Percentiles rank a stretch among this genome's conserved stretches.
These are phyloP conservation scores for Tubosaeta sp. DNA, from an alignment of 768 basidiomycete species.

Conservation along the genomic window DNA sequence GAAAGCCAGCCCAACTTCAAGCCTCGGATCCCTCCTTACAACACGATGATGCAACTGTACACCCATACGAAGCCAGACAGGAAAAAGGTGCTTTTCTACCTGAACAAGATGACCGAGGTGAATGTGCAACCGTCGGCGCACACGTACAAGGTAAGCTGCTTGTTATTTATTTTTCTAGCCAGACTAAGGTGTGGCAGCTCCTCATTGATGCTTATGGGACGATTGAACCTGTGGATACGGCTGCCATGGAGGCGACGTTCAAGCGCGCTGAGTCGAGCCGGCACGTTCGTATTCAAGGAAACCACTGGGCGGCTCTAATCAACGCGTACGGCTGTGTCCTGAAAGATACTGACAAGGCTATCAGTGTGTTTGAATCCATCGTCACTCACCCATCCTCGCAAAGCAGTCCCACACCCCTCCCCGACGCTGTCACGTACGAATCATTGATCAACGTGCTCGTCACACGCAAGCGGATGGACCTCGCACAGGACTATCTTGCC, in stretches of 20 bases:
- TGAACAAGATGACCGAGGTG: slow-evolving; percentile 56
- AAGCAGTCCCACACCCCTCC: slow-evolving; percentile 33
- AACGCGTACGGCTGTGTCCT: slow-evolving; percentile 81
- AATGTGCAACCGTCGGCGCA: slow-evolving; percentile 76
- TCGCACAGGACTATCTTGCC: slow-evolving; percentile 62
- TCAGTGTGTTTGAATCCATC: slow-evolving; percentile 75
- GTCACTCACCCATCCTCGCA: slow-evolving; percentile 44
- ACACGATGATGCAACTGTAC: slow-evolving; percentile 98
- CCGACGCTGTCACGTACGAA: slow-evolving; percentile 87
- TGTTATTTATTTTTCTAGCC: neutral
- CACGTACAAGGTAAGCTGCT: slow-evolving; percentile 78
- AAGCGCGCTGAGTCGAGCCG: slow-evolving; percentile 45
- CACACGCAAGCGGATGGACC: slow-evolving; percentile 70
- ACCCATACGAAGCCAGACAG: slow-evolving; percentile 87
- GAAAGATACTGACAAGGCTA: slow-evolving; percentile 73
- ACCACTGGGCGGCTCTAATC: slow-evolving; percentile 82
- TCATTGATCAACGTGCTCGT: slow-evolving; percentile 85
- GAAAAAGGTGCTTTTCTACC: slow-evolving; percentile 69
- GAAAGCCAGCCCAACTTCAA: slow-evolving; percentile 62
- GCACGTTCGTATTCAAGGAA: slow-evolving; percentile 37
- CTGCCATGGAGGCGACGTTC: slow-evolving; percentile 70
- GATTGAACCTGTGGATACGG: slow-evolving; percentile 76
- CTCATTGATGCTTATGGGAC: slow-evolving; percentile 86
- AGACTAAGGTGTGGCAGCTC: slow-evolving; percentile 42
- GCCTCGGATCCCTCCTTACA: slow-evolving; percentile 91